Base-by-base conservation (phyloP, 2,329 filamentous ascomycete genomes). In the Rhynchosporium graminicola region DNA sequence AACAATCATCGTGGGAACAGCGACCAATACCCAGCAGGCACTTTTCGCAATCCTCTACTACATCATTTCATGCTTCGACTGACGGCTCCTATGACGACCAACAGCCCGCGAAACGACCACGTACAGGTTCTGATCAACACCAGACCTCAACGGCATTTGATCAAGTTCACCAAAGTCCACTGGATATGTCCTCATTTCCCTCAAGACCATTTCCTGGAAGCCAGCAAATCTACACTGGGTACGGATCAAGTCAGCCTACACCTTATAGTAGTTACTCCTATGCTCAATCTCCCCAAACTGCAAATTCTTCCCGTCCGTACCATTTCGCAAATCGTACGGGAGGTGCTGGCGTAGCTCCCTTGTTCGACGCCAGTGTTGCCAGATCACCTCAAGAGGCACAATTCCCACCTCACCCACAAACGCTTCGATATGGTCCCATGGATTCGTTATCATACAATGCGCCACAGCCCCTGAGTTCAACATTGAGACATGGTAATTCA, bases 101-200 rank as follows among this genome's bases (percentile, higher is more conserved):
- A n/a, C 45, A 59, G 31, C 29, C 47, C n/a, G 36, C 46, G 10
- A 59, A 59, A 51, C 57, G 57, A 31, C 57, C 57, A 12, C 46
- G 57, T 33, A 50, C 57, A 42, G 47, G 46, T 31, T 51, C 57
- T 5, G 47, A 42, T 29, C 57, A 59, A 31, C 50, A 46, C 36
- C 46, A 40, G 13, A 20, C 36, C 5, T 42, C 36, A 20, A n/a
- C 45, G 9, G 33, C 33, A 3, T 50, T 59, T 42, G 47, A 46
- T 9, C 45, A 59, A 36, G 38, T 43, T 10, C 57, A 50, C 33
- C 57, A 36, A 43, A 50, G 15, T 28, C 46, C 33, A 20, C 43
- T 31, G 12, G 28, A 50, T 28, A 31, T 46, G 15, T 51, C 45
- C 15, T 9, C 46, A 6, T 29, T 40, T 52, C n/a, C 38, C 8